phyloP scores from a whole-genome alignment of 139 green algal genomes.

The Tetraselmis chui region DNA sequence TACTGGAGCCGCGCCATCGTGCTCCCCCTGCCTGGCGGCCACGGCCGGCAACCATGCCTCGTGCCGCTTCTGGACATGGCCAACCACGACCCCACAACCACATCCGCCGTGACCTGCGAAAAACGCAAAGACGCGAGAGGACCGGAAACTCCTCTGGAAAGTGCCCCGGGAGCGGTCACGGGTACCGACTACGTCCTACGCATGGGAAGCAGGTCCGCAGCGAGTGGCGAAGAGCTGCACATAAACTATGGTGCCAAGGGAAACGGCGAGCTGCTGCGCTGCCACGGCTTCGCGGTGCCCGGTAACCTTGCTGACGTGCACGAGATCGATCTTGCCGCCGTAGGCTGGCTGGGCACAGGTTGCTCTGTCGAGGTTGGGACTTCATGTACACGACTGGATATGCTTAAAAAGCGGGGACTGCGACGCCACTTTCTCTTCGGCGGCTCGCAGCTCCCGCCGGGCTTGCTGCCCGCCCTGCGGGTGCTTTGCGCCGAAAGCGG shows the following conservation, averaged over 20 bases:
- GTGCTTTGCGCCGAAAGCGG: not conserved
- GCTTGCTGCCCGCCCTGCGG: not conserved
- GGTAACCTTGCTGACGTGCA: conserved; percentile 1
- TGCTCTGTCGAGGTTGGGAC: not conserved
- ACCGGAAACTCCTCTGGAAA: not conserved
- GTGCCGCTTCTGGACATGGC: conserved; percentile 4
- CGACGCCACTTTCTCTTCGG: not conserved
- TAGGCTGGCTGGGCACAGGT: not conserved
- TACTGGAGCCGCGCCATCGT: not conserved
- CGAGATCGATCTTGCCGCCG: conserved; percentile 2
- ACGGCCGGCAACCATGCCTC: not conserved
- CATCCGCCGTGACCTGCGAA: not conserved
- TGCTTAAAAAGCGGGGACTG: not conserved
- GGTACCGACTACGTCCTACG: not conserved
- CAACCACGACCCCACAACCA: not conserved
- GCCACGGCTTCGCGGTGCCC: conserved; percentile 5
- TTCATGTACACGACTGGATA: no score
- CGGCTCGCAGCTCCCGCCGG: not conserved
- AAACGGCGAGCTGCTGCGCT: conserved; percentile 7
- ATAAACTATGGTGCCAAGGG: conserved; percentile 11
- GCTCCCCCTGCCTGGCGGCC: not conserved
- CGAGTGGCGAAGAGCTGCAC: not conserved
- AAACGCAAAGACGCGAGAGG: not conserved
- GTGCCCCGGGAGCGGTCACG: not conserved
- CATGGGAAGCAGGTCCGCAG: not conserved